Conservation (phyloP, 2,329 filamentous ascomycete species). For the Didymellaceae sp. region DNA sequence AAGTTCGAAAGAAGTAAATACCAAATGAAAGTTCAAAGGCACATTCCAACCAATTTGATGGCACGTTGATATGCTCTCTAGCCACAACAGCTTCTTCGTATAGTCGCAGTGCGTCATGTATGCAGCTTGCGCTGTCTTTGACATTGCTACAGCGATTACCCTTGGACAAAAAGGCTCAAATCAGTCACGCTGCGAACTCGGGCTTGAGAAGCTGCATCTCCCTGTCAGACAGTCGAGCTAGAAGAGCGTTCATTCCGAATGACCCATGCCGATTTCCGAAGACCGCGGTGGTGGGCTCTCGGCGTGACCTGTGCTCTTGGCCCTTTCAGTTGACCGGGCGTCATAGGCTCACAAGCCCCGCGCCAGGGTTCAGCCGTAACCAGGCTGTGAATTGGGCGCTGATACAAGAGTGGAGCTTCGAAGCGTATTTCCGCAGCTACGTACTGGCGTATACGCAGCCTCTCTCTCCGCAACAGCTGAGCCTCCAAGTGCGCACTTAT, state of each 20-base stretch:
- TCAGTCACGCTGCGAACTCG: neutral
- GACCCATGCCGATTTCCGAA: constrained; percentile 13
- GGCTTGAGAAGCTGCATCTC: constrained; percentile 1
- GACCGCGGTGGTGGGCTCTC: constrained; percentile 8
- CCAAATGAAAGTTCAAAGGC: neutral
- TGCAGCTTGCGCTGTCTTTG: constrained; percentile 6
- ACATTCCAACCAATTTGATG: neutral
- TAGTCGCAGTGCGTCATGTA: neutral
- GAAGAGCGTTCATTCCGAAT: constrained; percentile 1
- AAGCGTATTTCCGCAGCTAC: constrained; percentile 4
- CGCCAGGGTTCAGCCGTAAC: constrained; percentile 20
- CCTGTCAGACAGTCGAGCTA: neutral
- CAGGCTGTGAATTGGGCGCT: constrained; percentile 36
- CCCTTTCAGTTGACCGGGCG: constrained; percentile 12
- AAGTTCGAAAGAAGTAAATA: constrained; percentile 24
- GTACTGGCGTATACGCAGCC: constrained; percentile 7
- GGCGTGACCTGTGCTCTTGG: constrained; percentile 8
- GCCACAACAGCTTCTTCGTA: no score
- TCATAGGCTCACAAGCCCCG: constrained; percentile 35
- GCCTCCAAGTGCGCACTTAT: constrained; percentile 8
- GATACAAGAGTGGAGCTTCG: constrained; percentile 19
- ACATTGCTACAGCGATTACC: constrained; percentile 5
- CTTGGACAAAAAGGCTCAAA: neutral
- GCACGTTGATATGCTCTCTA: no score
- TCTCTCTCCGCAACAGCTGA: constrained; percentile 10